Percentiles rank a stretch among this genome's conserved stretches.
phyloP scores from a whole-genome alignment of 129 eudicot genomes.

The Smallanthus sonchifolius region DNA sequence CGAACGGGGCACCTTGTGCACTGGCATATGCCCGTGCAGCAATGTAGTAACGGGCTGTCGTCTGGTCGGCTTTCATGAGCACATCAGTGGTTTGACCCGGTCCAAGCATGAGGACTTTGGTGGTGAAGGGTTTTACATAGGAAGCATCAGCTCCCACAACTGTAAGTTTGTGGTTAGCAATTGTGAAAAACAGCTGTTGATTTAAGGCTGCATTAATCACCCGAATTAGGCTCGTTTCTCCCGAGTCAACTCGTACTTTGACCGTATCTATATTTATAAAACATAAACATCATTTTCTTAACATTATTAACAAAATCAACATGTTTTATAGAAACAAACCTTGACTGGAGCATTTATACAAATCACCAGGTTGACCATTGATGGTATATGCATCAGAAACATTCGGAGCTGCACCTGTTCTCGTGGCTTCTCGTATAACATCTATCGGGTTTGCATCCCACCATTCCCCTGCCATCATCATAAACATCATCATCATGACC shows the following conservation, averaged over 20 bases:
- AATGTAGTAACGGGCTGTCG: conserved; percentile 77
- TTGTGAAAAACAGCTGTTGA: conserved; percentile 79
- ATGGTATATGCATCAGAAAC: conserved; percentile 91
- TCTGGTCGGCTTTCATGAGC: conserved; percentile 78
- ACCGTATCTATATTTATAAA: conserved; percentile 50
- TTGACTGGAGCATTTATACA: conserved; percentile 74
- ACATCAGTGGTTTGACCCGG: conserved; percentile 99
- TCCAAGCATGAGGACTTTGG: conserved; percentile 85
- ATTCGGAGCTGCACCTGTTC: conserved; percentile 92
- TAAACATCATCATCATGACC: neutral
- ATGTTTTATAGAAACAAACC: conserved; percentile 44
- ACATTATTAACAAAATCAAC: neutral
- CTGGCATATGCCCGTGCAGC: conserved; percentile 91
- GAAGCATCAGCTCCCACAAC: conserved; percentile 96
- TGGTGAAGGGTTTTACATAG: conserved; percentile 89
- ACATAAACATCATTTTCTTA: neutral
- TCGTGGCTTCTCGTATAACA: conserved; percentile 73
- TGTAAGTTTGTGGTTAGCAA: conserved; percentile 82
- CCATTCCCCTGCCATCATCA: conserved; percentile 78
- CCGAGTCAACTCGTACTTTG: conserved; percentile 58
- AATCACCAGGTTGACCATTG: conserved; percentile 98
- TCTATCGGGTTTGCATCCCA: conserved; percentile 86
- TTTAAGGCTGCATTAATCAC: conserved; percentile 78
- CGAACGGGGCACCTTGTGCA: conserved; percentile 89
- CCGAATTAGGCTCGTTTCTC: conserved; percentile 76